Evolutionary conservation across 108 stramenopile species (phyloP), one percentile per base, ranked within the genome.

Genomic region (Fragilariopsis cylindrus): DNA sequence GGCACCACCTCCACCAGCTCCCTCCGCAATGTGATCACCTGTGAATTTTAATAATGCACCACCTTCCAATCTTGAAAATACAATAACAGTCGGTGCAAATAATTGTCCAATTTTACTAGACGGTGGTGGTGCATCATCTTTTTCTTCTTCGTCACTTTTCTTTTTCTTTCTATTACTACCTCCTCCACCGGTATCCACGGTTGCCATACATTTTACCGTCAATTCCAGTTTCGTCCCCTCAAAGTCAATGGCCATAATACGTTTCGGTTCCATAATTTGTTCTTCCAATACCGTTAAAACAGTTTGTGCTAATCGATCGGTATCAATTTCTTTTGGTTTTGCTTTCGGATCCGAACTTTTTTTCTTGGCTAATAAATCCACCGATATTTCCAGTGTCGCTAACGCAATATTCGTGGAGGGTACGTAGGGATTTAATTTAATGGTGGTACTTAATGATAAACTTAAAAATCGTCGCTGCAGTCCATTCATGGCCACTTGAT

Each of bases 191-290:
- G 52, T 53, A 72, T 85, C 75, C 54, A 89, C 71, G 15, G 83
- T 83, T 60, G 73, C 79, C 70, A 87, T 70, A 43, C 65, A 57
- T 39, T 67, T 65, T 54, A 92, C 81, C 8, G 69, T 76, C 48
- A 92, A 68, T 81, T 96, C 92, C 16, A 93, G 63, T 67, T 92
- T 94, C 67, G 89, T 89, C 52, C 93, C 95, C 75, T 96, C 95
- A 85, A 96, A 96, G 76, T 96, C 93, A 77, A 96, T 82, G 16
- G 92, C 92, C 40, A 94, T 66, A 50, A 69, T 75, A 54, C 88
- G 90, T 4, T 89, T 91, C 1, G 85, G 83, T 63, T 90, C 89
- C 82, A 93, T 85, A 16, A 92, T 82, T 71, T 93, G 90, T 60
- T 87, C 86, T 68, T 92, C 92, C 13, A 87, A 82, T 49, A 88